These are phyloP conservation scores for Paramecium biaurelia DNA, from an alignment of 73 alveolate genomes.

Conservation along the genomic window DNA sequence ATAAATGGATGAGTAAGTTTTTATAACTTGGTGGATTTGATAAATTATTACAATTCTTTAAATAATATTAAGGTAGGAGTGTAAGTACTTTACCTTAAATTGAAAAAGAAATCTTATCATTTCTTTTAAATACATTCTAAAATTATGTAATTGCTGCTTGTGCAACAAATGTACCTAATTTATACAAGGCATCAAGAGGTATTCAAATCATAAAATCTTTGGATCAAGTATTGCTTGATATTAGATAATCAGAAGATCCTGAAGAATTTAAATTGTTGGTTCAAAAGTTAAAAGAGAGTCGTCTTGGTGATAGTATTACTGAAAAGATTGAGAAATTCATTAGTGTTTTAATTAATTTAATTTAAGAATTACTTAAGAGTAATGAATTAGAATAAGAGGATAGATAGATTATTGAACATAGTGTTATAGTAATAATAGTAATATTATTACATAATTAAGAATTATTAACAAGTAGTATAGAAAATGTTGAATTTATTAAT, in stretches of 20 bases:
- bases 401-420: slow-evolving; percentile 65
- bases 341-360: slow-evolving; percentile 15
- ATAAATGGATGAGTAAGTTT: slow-evolving; percentile 62
- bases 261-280: slow-evolving; percentile 23
- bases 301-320: slow-evolving; percentile 55
- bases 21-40: slow-evolving; percentile 55
- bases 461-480: neutral
- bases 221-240: neutral
- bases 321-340: slow-evolving; percentile 48
- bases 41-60: neutral
- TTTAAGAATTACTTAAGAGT: neutral
- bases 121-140: slow-evolving; percentile 56
- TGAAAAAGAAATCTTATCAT: slow-evolving; percentile 52
- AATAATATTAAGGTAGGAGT: slow-evolving; percentile 19
- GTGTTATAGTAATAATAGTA: slow-evolving; percentile 44
- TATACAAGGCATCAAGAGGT: slow-evolving; percentile 59
- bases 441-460: slow-evolving; percentile 45
- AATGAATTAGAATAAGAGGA: slow-evolving; percentile 67
- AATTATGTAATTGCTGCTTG: slow-evolving; percentile 67
- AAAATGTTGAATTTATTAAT: slow-evolving; percentile 1
- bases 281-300: slow-evolving; percentile 38
- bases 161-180: slow-evolving; percentile 39
- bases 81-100: slow-evolving; percentile 25
- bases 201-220: slow-evolving; percentile 32
- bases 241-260: slow-evolving; percentile 45